phyloP scores from a whole-genome alignment of 2,329 filamentous ascomycete species.

The Talaromyces sp. region DNA sequence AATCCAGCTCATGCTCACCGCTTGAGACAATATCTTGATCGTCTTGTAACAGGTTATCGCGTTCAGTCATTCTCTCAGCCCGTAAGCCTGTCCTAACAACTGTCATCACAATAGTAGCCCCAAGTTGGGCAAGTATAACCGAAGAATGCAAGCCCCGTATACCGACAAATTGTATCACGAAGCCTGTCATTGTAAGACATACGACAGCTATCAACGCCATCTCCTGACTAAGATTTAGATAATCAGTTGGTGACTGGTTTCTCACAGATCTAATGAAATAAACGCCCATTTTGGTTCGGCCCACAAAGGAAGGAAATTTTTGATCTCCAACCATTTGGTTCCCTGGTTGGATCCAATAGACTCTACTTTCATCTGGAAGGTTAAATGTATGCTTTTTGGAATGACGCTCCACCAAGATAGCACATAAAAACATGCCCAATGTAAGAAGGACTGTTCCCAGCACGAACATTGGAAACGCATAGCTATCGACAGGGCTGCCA shows the following conservation, averaged over 20 bases:
- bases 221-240: slow-evolving; percentile 17
- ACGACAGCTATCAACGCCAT: slow-evolving; percentile 25
- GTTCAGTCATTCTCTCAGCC: slow-evolving; percentile 29
- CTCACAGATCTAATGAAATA: slow-evolving; percentile 22
- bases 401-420: slow-evolving; percentile 33
- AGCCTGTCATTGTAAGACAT: slow-evolving; percentile 30
- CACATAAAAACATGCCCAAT: slow-evolving; percentile 34
- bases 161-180: slow-evolving; percentile 39
- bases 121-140: slow-evolving; percentile 35
- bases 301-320: slow-evolving; percentile 36
- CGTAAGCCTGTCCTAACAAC: slow-evolving; percentile 34
- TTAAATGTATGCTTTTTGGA: slow-evolving; percentile 26
- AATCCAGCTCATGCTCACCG: slow-evolving; percentile 34
- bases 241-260: slow-evolving; percentile 1
- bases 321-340: slow-evolving; percentile 38
- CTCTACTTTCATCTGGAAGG: slow-evolving; percentile 26
- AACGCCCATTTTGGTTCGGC: slow-evolving; percentile 22
- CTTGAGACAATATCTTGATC: slow-evolving; percentile 21
- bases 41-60: slow-evolving; percentile 27
- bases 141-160: slow-evolving; percentile 37
- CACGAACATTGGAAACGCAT: slow-evolving; percentile 35
- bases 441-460: slow-evolving; percentile 32
- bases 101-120: slow-evolving; percentile 36
- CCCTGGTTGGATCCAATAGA: slow-evolving; percentile 41
- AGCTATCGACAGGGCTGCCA: slow-evolving; percentile 24